Percentiles rank a stretch among this genome's conserved stretches.
Conservation (phyloP, 2,329 filamentous ascomycete genomes). For the Cercospora sesami region DNA sequence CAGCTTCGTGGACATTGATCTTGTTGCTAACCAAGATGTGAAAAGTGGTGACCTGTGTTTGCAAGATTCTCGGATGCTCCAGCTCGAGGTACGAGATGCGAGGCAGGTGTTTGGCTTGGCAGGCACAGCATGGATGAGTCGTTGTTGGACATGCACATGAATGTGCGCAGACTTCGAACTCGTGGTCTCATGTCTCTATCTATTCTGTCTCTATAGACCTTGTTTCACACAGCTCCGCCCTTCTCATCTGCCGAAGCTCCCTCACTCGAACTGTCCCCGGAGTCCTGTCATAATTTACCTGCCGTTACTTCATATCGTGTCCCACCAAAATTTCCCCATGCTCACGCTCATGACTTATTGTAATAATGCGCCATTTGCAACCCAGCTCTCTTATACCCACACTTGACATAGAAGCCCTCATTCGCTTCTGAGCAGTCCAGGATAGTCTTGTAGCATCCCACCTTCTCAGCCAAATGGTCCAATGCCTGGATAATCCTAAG, state of each 20-base stretch:
- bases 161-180: neutral
- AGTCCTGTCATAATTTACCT: neutral
- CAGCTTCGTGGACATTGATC: neutral
- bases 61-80: neutral
- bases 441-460: conserved; percentile 96
- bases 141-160: neutral
- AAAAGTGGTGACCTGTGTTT: neutral
- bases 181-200: neutral
- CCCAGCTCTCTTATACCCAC: conserved; percentile 87
- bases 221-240: neutral
- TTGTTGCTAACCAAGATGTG: neutral
- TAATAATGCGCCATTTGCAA: conserved; percentile 98
- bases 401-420: conserved; percentile 97
- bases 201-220: neutral
- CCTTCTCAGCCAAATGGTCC: conserved; percentile 80
- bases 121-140: neutral
- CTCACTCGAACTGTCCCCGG: neutral
- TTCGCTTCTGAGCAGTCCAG: conserved; percentile 95
- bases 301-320: neutral
- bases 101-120: neutral
- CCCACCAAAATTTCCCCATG: no score
- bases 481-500: conserved; percentile 90
- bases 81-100: neutral
- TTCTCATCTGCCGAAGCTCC: neutral
- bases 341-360: conserved; percentile 16